Percentiles rank a stretch among this genome's conserved stretches.
Conservation (phyloP, 139 green algal species). For the Chlamydomonas sp. region DNA sequence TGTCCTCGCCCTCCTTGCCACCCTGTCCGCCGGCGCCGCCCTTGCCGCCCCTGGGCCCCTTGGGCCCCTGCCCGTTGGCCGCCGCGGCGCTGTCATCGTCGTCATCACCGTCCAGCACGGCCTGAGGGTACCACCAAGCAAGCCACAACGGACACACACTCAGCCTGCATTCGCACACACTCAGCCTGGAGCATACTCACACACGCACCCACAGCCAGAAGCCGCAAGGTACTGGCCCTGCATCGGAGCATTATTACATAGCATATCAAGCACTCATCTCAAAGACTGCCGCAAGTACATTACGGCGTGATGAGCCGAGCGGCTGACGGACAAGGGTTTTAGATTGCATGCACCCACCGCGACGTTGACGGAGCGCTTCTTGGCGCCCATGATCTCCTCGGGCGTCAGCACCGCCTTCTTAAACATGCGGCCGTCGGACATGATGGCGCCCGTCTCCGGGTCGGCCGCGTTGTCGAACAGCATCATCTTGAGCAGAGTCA, state of each 20-base stretch:
- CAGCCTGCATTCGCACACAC: too few relatives aligned
- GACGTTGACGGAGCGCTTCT: slow-evolving; percentile 31
- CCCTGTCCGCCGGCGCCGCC: background rate
- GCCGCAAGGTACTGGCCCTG: background rate
- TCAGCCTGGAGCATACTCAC: too few relatives aligned
- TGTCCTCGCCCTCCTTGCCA: background rate
- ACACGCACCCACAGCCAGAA: too few relatives aligned
- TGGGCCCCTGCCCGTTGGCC: background rate
- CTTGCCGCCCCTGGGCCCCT: background rate
- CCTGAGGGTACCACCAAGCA: background rate
- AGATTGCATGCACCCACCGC: background rate
- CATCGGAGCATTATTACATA: background rate
- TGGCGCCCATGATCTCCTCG: slow-evolving; percentile 51
- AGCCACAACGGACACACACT: too few relatives aligned
- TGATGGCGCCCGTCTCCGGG: slow-evolving; percentile 24
- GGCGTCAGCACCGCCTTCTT: slow-evolving; percentile 58
- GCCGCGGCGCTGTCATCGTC: slow-evolving; percentile 18
- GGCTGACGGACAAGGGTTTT: too few relatives aligned
- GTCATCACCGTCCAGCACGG: slow-evolving; percentile 21
- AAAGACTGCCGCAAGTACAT: too few relatives aligned
- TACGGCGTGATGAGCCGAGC: too few relatives aligned
- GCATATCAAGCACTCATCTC: too few relatives aligned
- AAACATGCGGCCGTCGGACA: slow-evolving; percentile 60
- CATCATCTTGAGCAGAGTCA: slow-evolving; percentile 45
- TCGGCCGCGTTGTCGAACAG: slow-evolving; percentile 44